Evolutionary conservation across 352 stramenopile genomes (phyloP), one percentile per base, ranked within the genome.

Genomic region (Phytophthora tentaculata): DNA sequence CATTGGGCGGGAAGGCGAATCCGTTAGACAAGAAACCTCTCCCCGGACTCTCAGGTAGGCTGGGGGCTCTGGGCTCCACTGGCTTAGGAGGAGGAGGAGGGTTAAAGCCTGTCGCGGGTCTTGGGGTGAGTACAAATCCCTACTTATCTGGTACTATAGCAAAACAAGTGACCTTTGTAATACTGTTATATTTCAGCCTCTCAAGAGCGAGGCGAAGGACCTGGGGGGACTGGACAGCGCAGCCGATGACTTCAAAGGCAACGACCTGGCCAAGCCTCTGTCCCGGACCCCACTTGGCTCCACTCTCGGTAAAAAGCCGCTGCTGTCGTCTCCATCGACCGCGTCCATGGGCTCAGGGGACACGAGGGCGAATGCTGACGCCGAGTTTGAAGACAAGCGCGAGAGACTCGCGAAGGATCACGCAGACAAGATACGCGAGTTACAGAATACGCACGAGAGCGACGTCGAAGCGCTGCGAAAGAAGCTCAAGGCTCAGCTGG

Each of bases 1-100:
- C 69, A 8, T 44, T 89, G n/a, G n/a, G n/a, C 3, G 73, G 68
- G 6, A 83, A 76, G 23, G 67, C 57, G 2, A 79, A 75, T n/a
- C 51, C 72, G 12, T 54, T 94, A 19, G 86, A 94, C 22, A 92
- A 92, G 71, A 93, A 94, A 48, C 83, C 86, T 2, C 77, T 94
- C 2, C 73, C 76, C 16, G 83, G 69, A 5, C 60, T 93, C 17
- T 71, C 67, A 19, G 70, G 81, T 41, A 79, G 73, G 26, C 62
- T 85, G 22, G 68, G 68, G 5, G 44, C 62, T 56, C 50, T 85
- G 22, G 77, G 74, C 8, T 45, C 65, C 20, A 68, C 60, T 44
- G 76, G 66, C 1, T 26, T 68, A 3, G 67, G 73, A 16, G 48
- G 64, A 5, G 76, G 74, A 12, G 74, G 66, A 5, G n/a, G n/a